Evolutionary conservation across 257 asterid species (phyloP).

Genomic region (Solanum paucissectum): DNA sequence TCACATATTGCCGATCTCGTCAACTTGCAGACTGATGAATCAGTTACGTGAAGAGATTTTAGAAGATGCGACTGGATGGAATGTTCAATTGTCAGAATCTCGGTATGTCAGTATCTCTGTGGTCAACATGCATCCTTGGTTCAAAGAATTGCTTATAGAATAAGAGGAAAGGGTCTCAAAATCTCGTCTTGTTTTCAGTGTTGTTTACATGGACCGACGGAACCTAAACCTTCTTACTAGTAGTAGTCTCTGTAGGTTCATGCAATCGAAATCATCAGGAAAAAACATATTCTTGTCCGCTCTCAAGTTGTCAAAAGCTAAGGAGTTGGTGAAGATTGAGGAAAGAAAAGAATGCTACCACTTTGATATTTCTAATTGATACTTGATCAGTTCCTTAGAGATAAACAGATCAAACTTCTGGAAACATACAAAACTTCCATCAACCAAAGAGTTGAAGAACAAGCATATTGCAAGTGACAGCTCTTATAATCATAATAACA

Average conservation of each 20-base stretch:
- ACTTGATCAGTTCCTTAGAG: not conserved
- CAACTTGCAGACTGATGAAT: not conserved
- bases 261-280: not conserved
- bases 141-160: not conserved
- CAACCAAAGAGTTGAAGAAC: not conserved
- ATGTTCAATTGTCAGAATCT: not conserved
- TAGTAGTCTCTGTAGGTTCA: not conserved
- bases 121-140: not conserved
- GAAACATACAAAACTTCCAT: not conserved
- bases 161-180: not conserved
- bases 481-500: not conserved
- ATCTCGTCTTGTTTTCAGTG: not conserved
- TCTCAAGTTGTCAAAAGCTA: not conserved
- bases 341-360: not conserved
- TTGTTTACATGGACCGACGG: not conserved
- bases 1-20: not conserved
- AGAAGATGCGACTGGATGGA: not conserved
- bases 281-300: not conserved
- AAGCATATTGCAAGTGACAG: not conserved
- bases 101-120: not conserved
- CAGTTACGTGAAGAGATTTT: not conserved
- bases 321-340: not conserved
- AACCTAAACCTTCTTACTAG: not conserved
- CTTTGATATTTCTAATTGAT: not conserved
- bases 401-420: not conserved